Conservation (phyloP, 2,329 filamentous ascomycete genomes). For the Fusarium xylarioides region DNA sequence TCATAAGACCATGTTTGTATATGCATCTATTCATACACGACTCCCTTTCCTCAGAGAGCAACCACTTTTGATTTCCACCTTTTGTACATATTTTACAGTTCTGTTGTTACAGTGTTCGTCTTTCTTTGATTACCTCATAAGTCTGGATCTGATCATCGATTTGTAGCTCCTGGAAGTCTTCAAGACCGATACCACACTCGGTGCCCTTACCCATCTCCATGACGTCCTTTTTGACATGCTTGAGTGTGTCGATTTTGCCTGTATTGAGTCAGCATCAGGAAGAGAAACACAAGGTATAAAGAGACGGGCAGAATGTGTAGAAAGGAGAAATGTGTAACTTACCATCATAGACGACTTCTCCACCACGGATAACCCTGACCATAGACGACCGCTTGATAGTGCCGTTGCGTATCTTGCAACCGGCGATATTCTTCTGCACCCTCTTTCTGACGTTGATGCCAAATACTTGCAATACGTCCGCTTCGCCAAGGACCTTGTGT, state of each 20-base stretch:
- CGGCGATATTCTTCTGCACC: conserved; percentile 79
- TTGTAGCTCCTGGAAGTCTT: conserved; percentile 79
- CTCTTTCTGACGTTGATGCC: conserved; percentile 81
- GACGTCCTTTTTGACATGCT: conserved; percentile 92
- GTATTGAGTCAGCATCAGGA: neutral
- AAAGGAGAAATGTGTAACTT: conserved; percentile 51
- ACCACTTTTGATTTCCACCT: neutral
- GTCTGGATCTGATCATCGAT: conserved; percentile 88
- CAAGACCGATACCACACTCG: conserved; percentile 93
- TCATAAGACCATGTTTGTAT: conserved; percentile 18
- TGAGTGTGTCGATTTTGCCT: conserved; percentile 85
- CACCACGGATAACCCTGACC: conserved; percentile 76
- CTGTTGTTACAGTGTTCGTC: conserved; percentile 63
- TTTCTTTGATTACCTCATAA: conserved; percentile 81
- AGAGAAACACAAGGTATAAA: neutral
- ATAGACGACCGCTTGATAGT: conserved; percentile 68
- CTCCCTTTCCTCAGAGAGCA: neutral
- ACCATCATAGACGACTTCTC: conserved; percentile 84
- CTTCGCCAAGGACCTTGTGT: conserved; percentile 83
- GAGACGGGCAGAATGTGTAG: neutral
- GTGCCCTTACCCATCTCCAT: conserved; percentile 87
- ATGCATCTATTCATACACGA: conserved; percentile 26
- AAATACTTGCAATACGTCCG: conserved; percentile 85
- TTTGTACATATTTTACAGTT: conserved; percentile 34
- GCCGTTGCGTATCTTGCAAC: conserved; percentile 88